phyloP scores from a whole-genome alignment of 2,329 filamentous ascomycete species.

The Ophiocordyceps camponoti-saundersi region DNA sequence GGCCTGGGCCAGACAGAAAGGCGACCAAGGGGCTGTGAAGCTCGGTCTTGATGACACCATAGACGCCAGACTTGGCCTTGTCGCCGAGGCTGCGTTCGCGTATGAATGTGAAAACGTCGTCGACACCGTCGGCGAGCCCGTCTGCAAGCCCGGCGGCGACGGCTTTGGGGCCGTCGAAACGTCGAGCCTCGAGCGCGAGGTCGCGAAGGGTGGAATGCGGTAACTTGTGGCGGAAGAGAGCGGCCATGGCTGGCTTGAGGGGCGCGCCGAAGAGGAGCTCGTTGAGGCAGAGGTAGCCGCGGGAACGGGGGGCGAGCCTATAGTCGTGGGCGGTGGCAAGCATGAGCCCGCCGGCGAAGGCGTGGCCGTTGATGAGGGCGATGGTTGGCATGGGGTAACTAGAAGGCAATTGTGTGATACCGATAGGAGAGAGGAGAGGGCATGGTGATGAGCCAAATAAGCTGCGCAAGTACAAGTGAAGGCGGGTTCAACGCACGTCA shows the following conservation, averaged over 20 bases:
- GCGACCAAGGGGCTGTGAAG: constrained; percentile 53
- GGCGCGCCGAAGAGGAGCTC: constrained; percentile 66
- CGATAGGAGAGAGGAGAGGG: not conserved
- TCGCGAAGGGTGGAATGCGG: constrained; percentile 37
- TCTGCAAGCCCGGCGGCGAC: constrained; percentile 53
- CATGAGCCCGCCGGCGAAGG: constrained; percentile 72
- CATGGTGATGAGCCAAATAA: not conserved
- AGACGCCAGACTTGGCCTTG: constrained; percentile 49
- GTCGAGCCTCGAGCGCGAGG: constrained; percentile 56
- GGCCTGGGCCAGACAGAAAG: constrained; percentile 34
- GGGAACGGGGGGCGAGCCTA: constrained; percentile 52
- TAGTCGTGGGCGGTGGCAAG: constrained; percentile 72
- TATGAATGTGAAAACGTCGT: constrained; percentile 45
- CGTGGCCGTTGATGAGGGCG: constrained; percentile 64
- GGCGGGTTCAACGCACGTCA: constrained; percentile 11
- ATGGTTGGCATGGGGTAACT: constrained; percentile 67
- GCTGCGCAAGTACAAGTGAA: not conserved
- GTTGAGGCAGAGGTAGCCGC: constrained; percentile 66
- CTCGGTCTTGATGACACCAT: constrained; percentile 56
- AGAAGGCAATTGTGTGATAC: not conserved
- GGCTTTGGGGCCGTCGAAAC: constrained; percentile 47
- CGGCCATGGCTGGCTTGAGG: constrained; percentile 57
- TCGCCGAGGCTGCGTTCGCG: constrained; percentile 37
- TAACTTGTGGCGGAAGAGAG: constrained; percentile 58
- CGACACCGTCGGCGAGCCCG: constrained; percentile 33